phyloP scores from a whole-genome alignment of 2,329 filamentous ascomycete species.

The Pseudogymnoascus verrucosus region DNA sequence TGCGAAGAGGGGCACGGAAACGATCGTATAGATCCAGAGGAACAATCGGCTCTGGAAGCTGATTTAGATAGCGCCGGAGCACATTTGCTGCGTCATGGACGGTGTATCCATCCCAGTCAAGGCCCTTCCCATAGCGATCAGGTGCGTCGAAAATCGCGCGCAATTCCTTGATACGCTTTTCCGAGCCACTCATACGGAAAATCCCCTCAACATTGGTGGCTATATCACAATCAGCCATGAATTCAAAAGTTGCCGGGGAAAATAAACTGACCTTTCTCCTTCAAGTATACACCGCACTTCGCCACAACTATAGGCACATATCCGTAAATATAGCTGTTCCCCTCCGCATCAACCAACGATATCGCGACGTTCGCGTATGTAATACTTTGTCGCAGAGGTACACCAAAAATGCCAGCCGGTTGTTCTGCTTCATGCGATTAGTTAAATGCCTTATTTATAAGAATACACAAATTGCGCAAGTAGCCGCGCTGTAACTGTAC shows the following conservation, averaged over 20 bases:
- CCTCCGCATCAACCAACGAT: slow-evolving; percentile 84
- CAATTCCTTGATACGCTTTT: slow-evolving; percentile 96
- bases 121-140: slow-evolving; percentile 88
- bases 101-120: slow-evolving; percentile 96
- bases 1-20: slow-evolving; percentile 75
- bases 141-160: slow-evolving; percentile 89
- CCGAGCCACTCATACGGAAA: slow-evolving; percentile 89
- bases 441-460: not conserved
- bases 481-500: not conserved
- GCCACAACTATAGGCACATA: slow-evolving; percentile 98
- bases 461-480: not conserved
- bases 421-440: slow-evolving; percentile 18
- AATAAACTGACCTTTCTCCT: slow-evolving; percentile 76
- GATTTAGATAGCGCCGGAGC: slow-evolving; percentile 87
- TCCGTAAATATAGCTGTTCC: slow-evolving; percentile 94
- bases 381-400: slow-evolving; percentile 89
- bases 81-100: slow-evolving; percentile 98
- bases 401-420: slow-evolving; percentile 79
- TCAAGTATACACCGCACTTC: slow-evolving; percentile 94
- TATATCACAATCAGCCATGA: slow-evolving; percentile 32
- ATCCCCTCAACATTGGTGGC: slow-evolving; percentile 94
- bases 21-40: slow-evolving; percentile 86
- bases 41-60: slow-evolving; percentile 92
- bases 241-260: not conserved
- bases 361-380: slow-evolving; percentile 97